Percentiles rank a stretch among this genome's conserved stretches.
These are phyloP conservation scores for Auriscalpium vulgare DNA, from an alignment of 768 basidiomycete species.

Conservation along the genomic window DNA sequence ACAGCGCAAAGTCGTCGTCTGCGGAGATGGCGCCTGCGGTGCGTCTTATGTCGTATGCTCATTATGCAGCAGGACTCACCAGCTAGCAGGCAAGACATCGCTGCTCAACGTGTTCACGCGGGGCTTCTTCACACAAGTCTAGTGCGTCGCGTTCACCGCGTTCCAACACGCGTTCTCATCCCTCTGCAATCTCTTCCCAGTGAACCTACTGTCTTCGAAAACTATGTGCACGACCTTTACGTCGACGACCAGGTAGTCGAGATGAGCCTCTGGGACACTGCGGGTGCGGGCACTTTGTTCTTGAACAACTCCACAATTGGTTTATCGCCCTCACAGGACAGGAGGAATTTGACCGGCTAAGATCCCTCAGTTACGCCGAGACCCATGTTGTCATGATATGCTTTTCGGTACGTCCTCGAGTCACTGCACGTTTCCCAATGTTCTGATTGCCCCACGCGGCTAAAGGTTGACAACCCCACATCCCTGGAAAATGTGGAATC, in stretches of 20 bases:
- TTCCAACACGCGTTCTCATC: background rate
- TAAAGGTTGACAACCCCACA: slow-evolving; percentile 81
- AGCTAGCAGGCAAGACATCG: slow-evolving; percentile 62
- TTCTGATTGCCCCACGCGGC: slow-evolving; percentile 6
- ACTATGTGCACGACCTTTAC: slow-evolving; percentile 85
- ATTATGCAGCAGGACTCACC: slow-evolving; percentile 3
- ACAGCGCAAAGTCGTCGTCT: slow-evolving; percentile 74
- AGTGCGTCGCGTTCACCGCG: slow-evolving; percentile 41
- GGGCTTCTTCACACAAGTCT: slow-evolving; percentile 92
- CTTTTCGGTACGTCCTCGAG: slow-evolving; percentile 62
- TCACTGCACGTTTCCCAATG: background rate
- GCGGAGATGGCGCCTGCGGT: slow-evolving; percentile 96
- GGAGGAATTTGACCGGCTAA: slow-evolving; percentile 90
- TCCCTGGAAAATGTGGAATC: slow-evolving; percentile 94
- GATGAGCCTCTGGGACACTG: slow-evolving; percentile 95
- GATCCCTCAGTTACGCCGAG: slow-evolving; percentile 94
- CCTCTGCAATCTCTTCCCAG: slow-evolving; percentile 27
- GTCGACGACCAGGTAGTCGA: slow-evolving; percentile 87
- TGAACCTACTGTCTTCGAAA: slow-evolving; percentile 94
- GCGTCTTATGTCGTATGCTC: slow-evolving; percentile 17
- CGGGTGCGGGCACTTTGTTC: slow-evolving; percentile 46
- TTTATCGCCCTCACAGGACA: slow-evolving; percentile 51
- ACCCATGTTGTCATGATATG: slow-evolving; percentile 96
- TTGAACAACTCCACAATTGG: slow-evolving; percentile 5
- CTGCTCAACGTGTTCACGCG: slow-evolving; percentile 82